phyloP scores from a whole-genome alignment of 2,329 filamentous ascomycete species.

The Botryotinia narcissicola region DNA sequence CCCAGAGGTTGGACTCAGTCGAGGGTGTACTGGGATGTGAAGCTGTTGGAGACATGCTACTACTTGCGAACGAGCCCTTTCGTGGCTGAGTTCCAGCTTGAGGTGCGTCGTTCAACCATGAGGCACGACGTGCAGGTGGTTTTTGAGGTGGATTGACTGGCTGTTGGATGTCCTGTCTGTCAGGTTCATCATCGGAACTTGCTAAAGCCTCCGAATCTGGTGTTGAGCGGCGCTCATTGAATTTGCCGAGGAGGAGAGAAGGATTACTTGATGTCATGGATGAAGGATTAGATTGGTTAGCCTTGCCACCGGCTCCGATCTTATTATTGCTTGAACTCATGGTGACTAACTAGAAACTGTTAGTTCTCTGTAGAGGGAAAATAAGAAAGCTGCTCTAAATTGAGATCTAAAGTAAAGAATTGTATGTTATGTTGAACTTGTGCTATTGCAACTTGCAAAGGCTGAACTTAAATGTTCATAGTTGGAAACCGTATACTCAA shows the following conservation, averaged over 20 bases:
- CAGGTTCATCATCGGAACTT: slow-evolving; percentile 89
- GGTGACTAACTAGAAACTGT: slow-evolving; percentile 7
- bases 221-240: slow-evolving; percentile 76
- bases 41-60: slow-evolving; percentile 72
- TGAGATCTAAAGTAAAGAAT: background rate
- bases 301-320: slow-evolving; percentile 41
- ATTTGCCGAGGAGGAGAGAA: slow-evolving; percentile 69
- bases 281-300: slow-evolving; percentile 44
- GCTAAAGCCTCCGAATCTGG: slow-evolving; percentile 92
- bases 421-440: background rate
- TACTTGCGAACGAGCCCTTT: slow-evolving; percentile 74
- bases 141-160: slow-evolving; percentile 53
- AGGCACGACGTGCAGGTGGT: slow-evolving; percentile 64
- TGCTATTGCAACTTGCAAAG: background rate
- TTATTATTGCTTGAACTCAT: slow-evolving; percentile 33
- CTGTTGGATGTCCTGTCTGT: slow-evolving; percentile 56
- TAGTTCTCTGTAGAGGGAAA: background rate
- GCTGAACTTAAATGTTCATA: background rate
- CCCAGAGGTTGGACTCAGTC: slow-evolving; percentile 60
- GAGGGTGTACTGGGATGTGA: slow-evolving; percentile 81
- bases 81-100: slow-evolving; percentile 60
- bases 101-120: slow-evolving; percentile 82
- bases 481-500: background rate
- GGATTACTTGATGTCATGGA: slow-evolving; percentile 59
- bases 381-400: background rate